Conservation (phyloP, 2,329 filamentous ascomycete genomes). For the Penicillium corylophilum region DNA sequence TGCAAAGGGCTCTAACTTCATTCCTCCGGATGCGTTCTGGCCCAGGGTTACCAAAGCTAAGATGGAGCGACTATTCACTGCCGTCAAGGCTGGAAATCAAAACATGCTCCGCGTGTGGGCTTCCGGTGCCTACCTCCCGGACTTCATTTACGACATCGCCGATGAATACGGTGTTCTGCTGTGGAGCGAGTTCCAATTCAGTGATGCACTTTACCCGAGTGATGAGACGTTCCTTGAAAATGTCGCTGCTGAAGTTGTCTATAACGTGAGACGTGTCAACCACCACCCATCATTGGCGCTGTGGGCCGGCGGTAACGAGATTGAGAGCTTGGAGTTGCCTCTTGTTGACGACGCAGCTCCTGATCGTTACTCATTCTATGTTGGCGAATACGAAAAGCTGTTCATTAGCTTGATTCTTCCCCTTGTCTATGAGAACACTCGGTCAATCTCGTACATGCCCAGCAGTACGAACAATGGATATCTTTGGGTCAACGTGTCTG, state of each 20-base stretch:
- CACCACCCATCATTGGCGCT: constrained; percentile 59
- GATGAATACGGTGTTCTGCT: constrained; percentile 61
- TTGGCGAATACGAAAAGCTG: constrained; percentile 57
- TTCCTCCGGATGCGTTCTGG: constrained; percentile 64
- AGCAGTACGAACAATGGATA: constrained; percentile 62
- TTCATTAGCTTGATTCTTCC: constrained; percentile 58
- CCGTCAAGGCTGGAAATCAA: constrained; percentile 58
- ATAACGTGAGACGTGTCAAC: constrained; percentile 61
- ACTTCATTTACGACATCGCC: constrained; percentile 63
- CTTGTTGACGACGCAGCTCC: constrained; percentile 47
- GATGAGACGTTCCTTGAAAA: constrained; percentile 56
- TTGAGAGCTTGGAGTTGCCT: constrained; percentile 56
- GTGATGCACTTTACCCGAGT: constrained; percentile 60
- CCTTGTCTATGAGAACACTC: constrained; percentile 58
- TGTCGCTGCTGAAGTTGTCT: constrained; percentile 55
- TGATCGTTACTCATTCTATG: constrained; percentile 43
- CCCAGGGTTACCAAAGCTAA: constrained; percentile 55
- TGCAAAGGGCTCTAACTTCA: constrained; percentile 64
- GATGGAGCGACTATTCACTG: constrained; percentile 55
- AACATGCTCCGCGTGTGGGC: constrained; percentile 66
- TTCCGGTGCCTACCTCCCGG: constrained; percentile 59
- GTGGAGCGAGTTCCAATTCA: constrained; percentile 65
- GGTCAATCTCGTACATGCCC: constrained; percentile 61
- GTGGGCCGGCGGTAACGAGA: constrained; percentile 60
- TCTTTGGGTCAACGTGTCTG: constrained; percentile 53